Base-by-base conservation (phyloP, 2,329 filamentous ascomycete species). In the Fusarium euwallaceae region DNA sequence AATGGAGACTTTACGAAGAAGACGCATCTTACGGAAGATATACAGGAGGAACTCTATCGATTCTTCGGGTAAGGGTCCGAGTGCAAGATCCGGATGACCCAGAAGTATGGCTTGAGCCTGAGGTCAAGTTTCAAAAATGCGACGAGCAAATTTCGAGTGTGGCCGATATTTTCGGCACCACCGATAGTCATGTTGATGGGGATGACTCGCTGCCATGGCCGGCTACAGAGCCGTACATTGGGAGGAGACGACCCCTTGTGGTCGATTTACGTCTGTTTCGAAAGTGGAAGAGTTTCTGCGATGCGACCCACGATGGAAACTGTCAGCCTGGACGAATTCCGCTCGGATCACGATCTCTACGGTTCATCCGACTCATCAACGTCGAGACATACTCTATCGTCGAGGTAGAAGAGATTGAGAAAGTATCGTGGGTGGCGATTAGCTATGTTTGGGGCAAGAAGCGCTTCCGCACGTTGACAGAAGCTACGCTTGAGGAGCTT, bases 161-260 rank as follows among this genome's bases (percentile, higher is more conserved):
- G 14, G 9, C 45, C 24, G 45, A 51, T 6, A 17, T 51, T 12
- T 51, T 51, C 4, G 45, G 27, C 1, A 24, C 24, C 5, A 1
- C 2, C 4, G 11, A 51, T 6, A 2, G 4, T 2, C 14, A 16
- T 2, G 16, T 11, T n/a, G 5, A 12, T 11, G 45, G 0, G 1
- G 4, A n/a, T 11, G 22, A n/a, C 5, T 16, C 16, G 2, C 0
- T 51, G 2, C 11, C 22, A 4, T 51, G 45, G 45, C 22, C 45
- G 16, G 45, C 11, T 2, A 29, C 45, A n/a, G 45, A 27, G 14
- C 22, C 45, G 14, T 51, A 51, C 5, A 27, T 29, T 4, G 22
- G 22, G 8, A 51, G 45, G 24, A 51, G 24, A 10, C 45, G 45
- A 9, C 24, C 45, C 6, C 16, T 51, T 24, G 14, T 27, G 9